Evolutionary conservation across 306 rosid species (phyloP).

Genomic region (Cucumis melo): DNA sequence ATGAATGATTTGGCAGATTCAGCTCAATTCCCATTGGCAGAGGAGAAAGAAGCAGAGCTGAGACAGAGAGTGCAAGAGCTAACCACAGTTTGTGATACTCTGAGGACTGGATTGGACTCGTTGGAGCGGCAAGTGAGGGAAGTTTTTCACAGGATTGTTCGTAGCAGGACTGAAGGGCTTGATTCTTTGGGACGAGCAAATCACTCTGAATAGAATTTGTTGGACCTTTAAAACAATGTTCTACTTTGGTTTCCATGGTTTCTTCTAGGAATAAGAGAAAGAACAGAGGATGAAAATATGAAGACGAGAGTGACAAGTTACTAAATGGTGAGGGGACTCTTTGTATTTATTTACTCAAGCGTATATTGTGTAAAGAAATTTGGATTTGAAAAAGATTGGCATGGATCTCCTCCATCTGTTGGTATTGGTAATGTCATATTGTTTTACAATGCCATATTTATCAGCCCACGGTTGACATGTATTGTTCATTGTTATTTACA

Average conservation of each 20-base stretch:
- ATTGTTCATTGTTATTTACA: conserved; percentile 6
- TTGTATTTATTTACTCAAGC: conserved; percentile 7
- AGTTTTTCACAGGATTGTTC: conserved; percentile 63
- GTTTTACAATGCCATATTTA: neutral
- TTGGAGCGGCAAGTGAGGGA: conserved; percentile 77
- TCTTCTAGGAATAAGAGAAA: conserved; percentile 8
- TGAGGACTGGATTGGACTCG: conserved; percentile 65
- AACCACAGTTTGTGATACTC: conserved; percentile 28
- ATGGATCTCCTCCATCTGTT: neutral
- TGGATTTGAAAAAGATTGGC: conserved; percentile 1
- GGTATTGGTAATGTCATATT: neutral
- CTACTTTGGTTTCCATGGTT: conserved; percentile 3
- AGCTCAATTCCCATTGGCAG: conserved; percentile 54
- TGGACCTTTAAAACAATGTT: neutral
- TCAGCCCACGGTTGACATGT: conserved; percentile 1
- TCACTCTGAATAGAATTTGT: conserved; percentile 17
- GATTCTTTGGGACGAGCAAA: conserved; percentile 35
- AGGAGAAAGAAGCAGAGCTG: conserved; percentile 52
- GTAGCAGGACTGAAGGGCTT: conserved; percentile 65
- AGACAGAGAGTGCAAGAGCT: conserved; percentile 55
- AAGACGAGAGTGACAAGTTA: neutral
- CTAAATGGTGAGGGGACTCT: conserved; percentile 1
- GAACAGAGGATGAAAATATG: conserved; percentile 15
- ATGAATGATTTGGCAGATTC: conserved; percentile 58
- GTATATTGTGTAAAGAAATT: conserved; percentile 7